These are phyloP conservation scores for Allantophomopsis lycopodina DNA, from an alignment of 2,329 filamentous ascomycete species.

Conservation along the genomic window DNA sequence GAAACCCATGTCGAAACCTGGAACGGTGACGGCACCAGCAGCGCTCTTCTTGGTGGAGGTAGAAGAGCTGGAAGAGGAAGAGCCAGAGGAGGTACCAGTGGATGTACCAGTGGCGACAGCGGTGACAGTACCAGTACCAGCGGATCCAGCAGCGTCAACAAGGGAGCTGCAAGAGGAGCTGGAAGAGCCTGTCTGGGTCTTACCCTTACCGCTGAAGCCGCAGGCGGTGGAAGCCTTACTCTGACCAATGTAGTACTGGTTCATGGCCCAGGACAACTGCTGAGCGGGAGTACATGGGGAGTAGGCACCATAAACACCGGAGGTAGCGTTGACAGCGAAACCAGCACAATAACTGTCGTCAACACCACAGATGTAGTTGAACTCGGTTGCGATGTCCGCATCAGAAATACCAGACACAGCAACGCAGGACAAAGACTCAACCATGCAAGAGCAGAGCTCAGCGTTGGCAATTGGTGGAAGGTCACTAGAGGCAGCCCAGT, in stretches of 20 bases:
- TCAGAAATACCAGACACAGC: conserved; percentile 42
- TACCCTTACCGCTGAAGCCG: conserved; percentile 56
- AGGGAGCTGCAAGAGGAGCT: conserved; percentile 40
- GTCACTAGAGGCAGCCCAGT: conserved; percentile 56
- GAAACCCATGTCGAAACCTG: conserved; percentile 27
- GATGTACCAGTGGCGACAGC: conserved; percentile 26
- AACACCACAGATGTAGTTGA: conserved; percentile 58
- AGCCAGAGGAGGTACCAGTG: conserved; percentile 14
- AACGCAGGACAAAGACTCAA: conserved; percentile 55
- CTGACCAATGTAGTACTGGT: conserved; percentile 55
- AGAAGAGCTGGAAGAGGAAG: conserved; percentile 10
- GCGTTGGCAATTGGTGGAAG: conserved; percentile 77
- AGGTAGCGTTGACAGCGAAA: conserved; percentile 52
- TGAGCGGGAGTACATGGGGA: conserved; percentile 60
- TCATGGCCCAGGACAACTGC: conserved; percentile 61
- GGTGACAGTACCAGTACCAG: conserved; percentile 42
- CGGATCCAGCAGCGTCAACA: conserved; percentile 48
- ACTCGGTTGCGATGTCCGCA: conserved; percentile 52
- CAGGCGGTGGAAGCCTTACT: conserved; percentile 44
- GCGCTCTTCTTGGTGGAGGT: conserved; percentile 16
- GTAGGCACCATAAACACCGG: conserved; percentile 62
- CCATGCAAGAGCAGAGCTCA: conserved; percentile 77
- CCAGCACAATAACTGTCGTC: conserved; percentile 44
- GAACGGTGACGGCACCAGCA: conserved; percentile 26
- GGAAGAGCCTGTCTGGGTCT: conserved; percentile 30